Evolutionary conservation across 148 eudicot species (phyloP).

Genomic region (Rhododendron ovatum): DNA sequence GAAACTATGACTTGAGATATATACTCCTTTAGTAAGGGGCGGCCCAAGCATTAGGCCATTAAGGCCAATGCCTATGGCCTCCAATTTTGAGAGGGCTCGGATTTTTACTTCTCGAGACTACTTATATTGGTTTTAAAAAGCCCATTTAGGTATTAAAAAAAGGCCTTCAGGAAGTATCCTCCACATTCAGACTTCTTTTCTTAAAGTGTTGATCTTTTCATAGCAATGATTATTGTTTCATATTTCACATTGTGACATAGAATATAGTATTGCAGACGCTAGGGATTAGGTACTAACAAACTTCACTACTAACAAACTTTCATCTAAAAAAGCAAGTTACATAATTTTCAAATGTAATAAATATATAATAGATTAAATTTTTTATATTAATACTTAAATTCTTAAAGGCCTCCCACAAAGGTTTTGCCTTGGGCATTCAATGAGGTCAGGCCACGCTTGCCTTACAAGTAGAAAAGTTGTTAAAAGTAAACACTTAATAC

Average conservation of each 20-base stretch:
- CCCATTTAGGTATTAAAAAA: not conserved
- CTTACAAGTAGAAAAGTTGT: not conserved
- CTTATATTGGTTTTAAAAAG: not conserved
- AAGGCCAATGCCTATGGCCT: not conserved
- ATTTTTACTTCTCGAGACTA: not conserved
- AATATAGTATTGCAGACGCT: not conserved
- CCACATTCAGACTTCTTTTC: not conserved
- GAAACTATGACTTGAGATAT: not conserved
- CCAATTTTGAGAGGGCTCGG: not conserved
- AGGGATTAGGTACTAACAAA: not conserved
- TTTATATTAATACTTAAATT: not conserved
- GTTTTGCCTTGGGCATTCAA: not conserved
- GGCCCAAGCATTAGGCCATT: not conserved
- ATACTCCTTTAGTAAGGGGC: not conserved
- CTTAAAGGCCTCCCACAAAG: not conserved
- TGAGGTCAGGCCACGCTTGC: not conserved
- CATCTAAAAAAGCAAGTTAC: not conserved
- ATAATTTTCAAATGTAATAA: not conserved
- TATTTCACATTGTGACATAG: not conserved
- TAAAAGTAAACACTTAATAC: not conserved
- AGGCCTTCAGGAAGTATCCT: not conserved
- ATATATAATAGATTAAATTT: not conserved
- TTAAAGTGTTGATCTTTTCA: not conserved
- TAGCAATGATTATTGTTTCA: not conserved
- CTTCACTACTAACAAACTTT: not conserved